phyloP scores from a whole-genome alignment of 441 rosid genomes.

The Biscutella laevigata region DNA sequence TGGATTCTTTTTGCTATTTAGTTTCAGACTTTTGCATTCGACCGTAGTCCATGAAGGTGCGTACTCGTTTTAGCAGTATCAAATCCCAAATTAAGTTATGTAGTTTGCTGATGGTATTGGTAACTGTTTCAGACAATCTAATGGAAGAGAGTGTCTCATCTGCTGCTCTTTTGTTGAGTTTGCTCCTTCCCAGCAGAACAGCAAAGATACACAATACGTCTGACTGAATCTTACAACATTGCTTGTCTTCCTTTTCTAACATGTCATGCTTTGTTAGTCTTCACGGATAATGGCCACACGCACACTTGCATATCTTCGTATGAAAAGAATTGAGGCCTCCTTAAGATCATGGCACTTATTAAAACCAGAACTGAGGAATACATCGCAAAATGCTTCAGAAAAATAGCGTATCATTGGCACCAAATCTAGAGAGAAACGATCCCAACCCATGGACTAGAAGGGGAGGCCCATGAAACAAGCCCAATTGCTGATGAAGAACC shows the following conservation, averaged over 20 bases:
- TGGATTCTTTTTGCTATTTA: not conserved
- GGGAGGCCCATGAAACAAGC: too few species aligned
- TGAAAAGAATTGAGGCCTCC: not conserved
- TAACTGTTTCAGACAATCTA: not conserved
- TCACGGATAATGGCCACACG: not conserved
- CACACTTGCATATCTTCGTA: not conserved
- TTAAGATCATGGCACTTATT: not conserved
- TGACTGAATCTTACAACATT: not conserved
- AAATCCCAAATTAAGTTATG: not conserved
- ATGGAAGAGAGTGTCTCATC: not conserved
- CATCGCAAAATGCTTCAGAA: not conserved
- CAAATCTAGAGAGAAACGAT: too few species aligned
- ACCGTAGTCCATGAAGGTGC: too few species aligned
- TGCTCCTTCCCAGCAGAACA: not conserved
- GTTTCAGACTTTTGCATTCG: too few species aligned
- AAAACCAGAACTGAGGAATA: not conserved
- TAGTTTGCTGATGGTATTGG: conserved; percentile 1
- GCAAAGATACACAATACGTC: not conserved
- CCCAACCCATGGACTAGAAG: too few species aligned
- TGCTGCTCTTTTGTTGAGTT: not conserved
- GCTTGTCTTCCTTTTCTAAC: not conserved
- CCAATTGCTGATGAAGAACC: too few species aligned
- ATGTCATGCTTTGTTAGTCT: not conserved
- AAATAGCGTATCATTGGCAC: not conserved
- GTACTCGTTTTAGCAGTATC: not conserved